phyloP scores from a whole-genome alignment of 2,329 filamentous ascomycete genomes.

The Aspergillus chevalieri region DNA sequence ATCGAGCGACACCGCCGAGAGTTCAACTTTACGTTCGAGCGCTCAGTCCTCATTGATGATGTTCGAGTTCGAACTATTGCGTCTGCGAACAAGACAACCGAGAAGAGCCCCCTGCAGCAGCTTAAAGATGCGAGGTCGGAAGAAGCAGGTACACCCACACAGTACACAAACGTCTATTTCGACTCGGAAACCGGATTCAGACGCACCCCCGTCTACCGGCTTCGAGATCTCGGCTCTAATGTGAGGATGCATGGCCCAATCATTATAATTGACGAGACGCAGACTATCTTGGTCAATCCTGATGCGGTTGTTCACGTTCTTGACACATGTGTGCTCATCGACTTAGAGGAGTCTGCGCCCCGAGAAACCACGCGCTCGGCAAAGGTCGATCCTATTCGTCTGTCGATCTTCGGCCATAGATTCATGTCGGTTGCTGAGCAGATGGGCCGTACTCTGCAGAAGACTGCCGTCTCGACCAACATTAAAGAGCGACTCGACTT shows the following conservation, averaged over 20 bases:
- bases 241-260: slow-evolving; percentile 58
- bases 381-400: slow-evolving; percentile 59
- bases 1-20: slow-evolving; percentile 81
- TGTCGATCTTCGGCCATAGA: slow-evolving; percentile 71
- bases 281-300: slow-evolving; percentile 87
- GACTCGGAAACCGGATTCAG: slow-evolving; percentile 25
- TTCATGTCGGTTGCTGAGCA: slow-evolving; percentile 83
- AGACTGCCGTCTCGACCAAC: slow-evolving; percentile 67
- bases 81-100: slow-evolving; percentile 53
- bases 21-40: slow-evolving; percentile 81
- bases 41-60: slow-evolving; percentile 83
- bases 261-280: slow-evolving; percentile 65
- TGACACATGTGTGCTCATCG: slow-evolving; percentile 85
- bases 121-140: slow-evolving; percentile 45
- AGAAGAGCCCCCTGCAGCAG: slow-evolving; percentile 65
- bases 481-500: slow-evolving; percentile 80
- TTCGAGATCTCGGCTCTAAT: slow-evolving; percentile 28
- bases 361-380: slow-evolving; percentile 10
- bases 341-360: slow-evolving; percentile 53
- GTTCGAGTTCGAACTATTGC: slow-evolving; percentile 82
- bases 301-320: slow-evolving; percentile 69
- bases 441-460: slow-evolving; percentile 74
- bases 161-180: slow-evolving; percentile 30
- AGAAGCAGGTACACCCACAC: slow-evolving; percentile 54
- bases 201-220: slow-evolving; percentile 29